Evolutionary conservation across 1,284 basidiomycete genomes (phyloP), one percentile per base, ranked within the genome.

Genomic region (Meripilus lineatus): DNA sequence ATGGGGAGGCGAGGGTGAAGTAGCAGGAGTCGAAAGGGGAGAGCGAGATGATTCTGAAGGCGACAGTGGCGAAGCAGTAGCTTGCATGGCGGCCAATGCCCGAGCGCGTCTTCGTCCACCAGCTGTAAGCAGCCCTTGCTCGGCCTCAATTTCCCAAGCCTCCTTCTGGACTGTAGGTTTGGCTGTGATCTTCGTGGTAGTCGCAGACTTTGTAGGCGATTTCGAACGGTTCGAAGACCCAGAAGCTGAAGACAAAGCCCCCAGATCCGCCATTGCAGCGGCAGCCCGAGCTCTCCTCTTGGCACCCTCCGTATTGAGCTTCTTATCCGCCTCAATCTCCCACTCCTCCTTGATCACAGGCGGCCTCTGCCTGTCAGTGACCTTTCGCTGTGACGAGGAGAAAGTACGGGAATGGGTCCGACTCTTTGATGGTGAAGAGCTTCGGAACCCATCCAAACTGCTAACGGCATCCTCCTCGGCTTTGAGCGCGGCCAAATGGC

Each of bases 141-240:
- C 84, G 1, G 81, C 83, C 50, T 88, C 85, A 22, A 86, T 73
- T 54, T 89, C 85, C 85, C 85, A 89, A 23, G 70, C 58, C 54
- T 88, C 85, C 55, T 84, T 87, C 21, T 71, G 59, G 1, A 73
- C 58, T 28, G 65, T 18, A n/a, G n/a, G n/a, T n/a, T n/a, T n/a
- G 5, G n/a, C 69, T 42, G 66, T 64, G 32, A 57, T 49, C 24
- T 38, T 45, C 7, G 50, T 38, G 3, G 54, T 40, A 10, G 44
- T 36, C 7, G 62, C 42, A 11, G 55, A 42, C 34, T 32, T 39
- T 8, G 26, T 7, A 11, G 39, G 17, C 18, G 49, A 23, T 26
- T 41, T 40, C 4, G 38, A n/a, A n/a, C n/a, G 20, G 13, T 30
- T 15, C n/a, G 55, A 53, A 25, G 50, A 44, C 3, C 62, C 43